Evolutionary conservation across 2,329 filamentous ascomycete species (phyloP), one percentile per base, ranked within the genome.

Genomic region (Xylaria sp.): DNA sequence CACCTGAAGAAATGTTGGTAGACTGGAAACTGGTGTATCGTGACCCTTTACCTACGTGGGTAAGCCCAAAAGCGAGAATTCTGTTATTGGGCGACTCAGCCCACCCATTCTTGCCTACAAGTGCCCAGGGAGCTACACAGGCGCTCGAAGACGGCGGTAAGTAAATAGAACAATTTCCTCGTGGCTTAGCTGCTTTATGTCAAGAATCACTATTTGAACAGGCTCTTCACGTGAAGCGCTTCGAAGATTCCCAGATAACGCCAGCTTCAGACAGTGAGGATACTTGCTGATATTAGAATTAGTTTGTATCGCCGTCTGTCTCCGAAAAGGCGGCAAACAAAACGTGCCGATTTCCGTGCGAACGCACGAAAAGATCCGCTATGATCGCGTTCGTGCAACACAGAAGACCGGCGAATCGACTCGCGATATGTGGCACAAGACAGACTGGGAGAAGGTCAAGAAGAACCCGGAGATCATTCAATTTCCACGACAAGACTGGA

Each of bases 391-490:
- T 23, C 78, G 79, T 15, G 75, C 76, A 1, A 82, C 84, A 8
- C 85, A 86, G 77, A 86, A 86, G 76, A 86, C 83, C 0, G 85
- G 85, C 3, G 84, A 86, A 72, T 80, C 79, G 6, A 85, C 85
- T 0, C 80, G 84, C 33, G 84, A 86, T 69, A 82, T 81, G 78
- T 88, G 86, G 86, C 86, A 88, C 72, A 86, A 85, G 76, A 85
- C 85, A 4, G 84, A 86, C 72, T 88, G 83, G 84, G 79, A 76
- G 25, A 83, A 82, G 67, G 83, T 85, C 39, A 82, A 82, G 65
- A 76, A 84, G 69, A 81, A 86, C 56, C 84, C 84, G 0, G 78
- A 82, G 66, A 82, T 80, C 46, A 84, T 86, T 59, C 80, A 82
- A 49, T 78, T 87, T 57, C 84, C 83, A 7, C 79, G 85, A 2